Conservation (phyloP, 139 green algal species). For the Pycnococcus provasolii region DNA sequence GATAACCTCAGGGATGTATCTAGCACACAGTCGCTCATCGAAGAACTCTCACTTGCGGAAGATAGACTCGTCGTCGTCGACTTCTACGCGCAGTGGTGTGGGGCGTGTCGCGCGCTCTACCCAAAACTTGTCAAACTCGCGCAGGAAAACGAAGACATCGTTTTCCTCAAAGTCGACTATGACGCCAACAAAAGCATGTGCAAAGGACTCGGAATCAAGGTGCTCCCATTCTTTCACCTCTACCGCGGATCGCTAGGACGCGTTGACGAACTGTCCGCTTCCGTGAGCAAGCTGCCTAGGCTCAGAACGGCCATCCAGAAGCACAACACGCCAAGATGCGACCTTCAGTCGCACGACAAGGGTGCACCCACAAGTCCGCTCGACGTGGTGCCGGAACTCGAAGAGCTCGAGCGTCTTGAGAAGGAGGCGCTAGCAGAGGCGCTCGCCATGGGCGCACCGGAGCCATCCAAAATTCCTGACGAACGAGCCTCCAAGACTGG, state of each 20-base stretch:
- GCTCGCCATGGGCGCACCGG: too few relatives aligned
- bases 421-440: too few relatives aligned
- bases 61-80: slow-evolving; percentile 82
- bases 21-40: too few relatives aligned
- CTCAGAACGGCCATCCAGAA: slow-evolving; percentile 44
- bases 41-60: too few relatives aligned
- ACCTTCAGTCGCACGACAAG: slow-evolving; percentile 4
- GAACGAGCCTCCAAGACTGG: too few relatives aligned
- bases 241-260: slow-evolving; percentile 69
- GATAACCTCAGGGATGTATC: too few relatives aligned
- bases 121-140: slow-evolving; percentile 72
- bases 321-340: slow-evolving; percentile 44
- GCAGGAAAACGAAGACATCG: slow-evolving; percentile 49
- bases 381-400: too few relatives aligned
- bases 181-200: slow-evolving; percentile 76
- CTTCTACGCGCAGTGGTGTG: slow-evolving; percentile 83
- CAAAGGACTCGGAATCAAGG: slow-evolving; percentile 66
- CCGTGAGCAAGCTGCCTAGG: slow-evolving; percentile 48
- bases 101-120: slow-evolving; percentile 75
- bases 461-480: too few relatives aligned
- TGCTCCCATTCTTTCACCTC: slow-evolving; percentile 91
- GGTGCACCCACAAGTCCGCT: too few relatives aligned
- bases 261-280: slow-evolving; percentile 61
- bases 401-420: too few relatives aligned
- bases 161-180: slow-evolving; percentile 77